These are phyloP conservation scores for Rhodotorula diobovata DNA, from an alignment of 768 basidiomycete species.

Conservation along the genomic window DNA sequence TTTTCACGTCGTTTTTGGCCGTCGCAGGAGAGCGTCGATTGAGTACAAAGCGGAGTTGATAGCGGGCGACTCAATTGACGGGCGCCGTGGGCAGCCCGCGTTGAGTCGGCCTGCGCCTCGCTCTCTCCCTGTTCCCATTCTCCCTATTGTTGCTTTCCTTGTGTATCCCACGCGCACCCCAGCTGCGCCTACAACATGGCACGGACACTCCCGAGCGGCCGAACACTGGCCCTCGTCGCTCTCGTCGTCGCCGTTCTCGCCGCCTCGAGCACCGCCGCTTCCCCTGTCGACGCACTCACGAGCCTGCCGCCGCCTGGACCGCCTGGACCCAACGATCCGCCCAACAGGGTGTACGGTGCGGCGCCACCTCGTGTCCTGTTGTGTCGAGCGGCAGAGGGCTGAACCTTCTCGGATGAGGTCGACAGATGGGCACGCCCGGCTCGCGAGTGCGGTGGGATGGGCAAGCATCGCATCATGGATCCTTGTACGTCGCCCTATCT, in stretches of 20 bases:
- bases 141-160: neutral
- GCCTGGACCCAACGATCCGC: neutral
- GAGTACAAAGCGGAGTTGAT: too few species aligned
- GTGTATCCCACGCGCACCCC: neutral
- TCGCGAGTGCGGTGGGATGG: slow-evolving; percentile 23
- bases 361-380: neutral
- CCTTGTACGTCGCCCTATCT: slow-evolving; percentile 6
- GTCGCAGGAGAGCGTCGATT: too few species aligned
- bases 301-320: slow-evolving; percentile 4
- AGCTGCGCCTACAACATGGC: neutral
- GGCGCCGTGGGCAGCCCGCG: too few species aligned
- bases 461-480: slow-evolving; percentile 23
- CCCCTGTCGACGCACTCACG: neutral
- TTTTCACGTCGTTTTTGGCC: too few species aligned
- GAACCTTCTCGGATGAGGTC: too few species aligned
- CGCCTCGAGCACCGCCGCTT: neutral
- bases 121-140: too few species aligned
- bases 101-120: too few species aligned
- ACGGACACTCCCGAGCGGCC: neutral
- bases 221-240: neutral
- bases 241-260: neutral
- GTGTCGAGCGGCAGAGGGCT: neutral
- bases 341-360: slow-evolving; percentile 4
- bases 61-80: too few species aligned
- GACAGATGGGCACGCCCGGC: slow-evolving; percentile 24